Evolutionary conservation across 257 asterid genomes (phyloP).

Genomic region (Cordia subcordata): DNA sequence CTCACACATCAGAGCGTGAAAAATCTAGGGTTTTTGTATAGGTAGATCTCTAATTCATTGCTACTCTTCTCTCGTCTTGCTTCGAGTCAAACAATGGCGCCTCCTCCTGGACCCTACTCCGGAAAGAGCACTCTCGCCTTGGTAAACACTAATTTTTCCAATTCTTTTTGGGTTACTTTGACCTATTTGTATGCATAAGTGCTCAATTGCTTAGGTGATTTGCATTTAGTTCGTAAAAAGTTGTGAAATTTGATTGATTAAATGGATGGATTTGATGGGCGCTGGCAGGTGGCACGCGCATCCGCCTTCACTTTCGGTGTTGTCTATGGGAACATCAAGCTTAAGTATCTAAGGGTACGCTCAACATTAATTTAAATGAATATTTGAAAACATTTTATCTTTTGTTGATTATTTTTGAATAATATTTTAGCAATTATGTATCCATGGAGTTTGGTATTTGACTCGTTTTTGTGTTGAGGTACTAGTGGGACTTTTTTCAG

Average conservation of each 20-base stretch:
- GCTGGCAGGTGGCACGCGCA: slow-evolving; percentile 56
- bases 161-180: background rate
- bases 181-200: background rate
- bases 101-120: slow-evolving; percentile 42
- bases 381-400: background rate
- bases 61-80: background rate
- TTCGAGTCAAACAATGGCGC: slow-evolving; percentile 23
- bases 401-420: slow-evolving; percentile 16
- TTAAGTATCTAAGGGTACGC: slow-evolving; percentile 33
- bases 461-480: background rate
- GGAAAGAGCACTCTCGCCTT: slow-evolving; percentile 50
- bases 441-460: background rate
- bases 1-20: background rate
- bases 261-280: background rate
- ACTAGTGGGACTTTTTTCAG: background rate
- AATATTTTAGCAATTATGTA: background rate
- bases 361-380: background rate
- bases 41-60: slow-evolving; percentile 1
- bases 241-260: background rate
- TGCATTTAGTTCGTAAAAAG: background rate
- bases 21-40: slow-evolving; percentile 9
- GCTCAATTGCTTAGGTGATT: background rate
- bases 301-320: slow-evolving; percentile 49
- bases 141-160: slow-evolving; percentile 18
- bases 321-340: slow-evolving; percentile 48